A percentile compares a stretch with the other conserved stretches of the same genome.
phyloP scores from a whole-genome alignment of 1,284 basidiomycete genomes.

The Papiliotrema nemorosa region DNA sequence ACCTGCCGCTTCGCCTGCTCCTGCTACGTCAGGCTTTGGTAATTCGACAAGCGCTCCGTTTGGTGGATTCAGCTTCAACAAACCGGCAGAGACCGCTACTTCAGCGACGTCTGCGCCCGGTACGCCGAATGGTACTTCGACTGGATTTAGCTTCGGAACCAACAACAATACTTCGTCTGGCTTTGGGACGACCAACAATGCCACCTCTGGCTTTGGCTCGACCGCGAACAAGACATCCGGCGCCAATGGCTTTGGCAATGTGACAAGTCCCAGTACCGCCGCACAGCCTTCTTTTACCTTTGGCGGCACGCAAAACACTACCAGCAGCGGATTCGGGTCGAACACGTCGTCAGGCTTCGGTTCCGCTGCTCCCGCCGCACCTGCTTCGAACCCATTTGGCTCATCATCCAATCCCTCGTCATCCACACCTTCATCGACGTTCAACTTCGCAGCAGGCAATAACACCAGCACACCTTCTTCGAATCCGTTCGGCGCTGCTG shows the following conservation, averaged over 20 bases:
- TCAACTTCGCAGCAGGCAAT: slow-evolving; percentile 1
- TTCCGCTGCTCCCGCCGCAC: not conserved
- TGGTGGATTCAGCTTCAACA: slow-evolving; percentile 20
- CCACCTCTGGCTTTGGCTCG: slow-evolving; percentile 8
- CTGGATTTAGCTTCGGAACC: slow-evolving; percentile 10
- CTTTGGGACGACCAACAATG: not conserved
- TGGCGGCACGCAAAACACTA: not conserved
- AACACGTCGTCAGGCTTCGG: not conserved
- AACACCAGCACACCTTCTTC: not conserved
- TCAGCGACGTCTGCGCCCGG: not conserved
- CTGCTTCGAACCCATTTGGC: slow-evolving; percentile 2
- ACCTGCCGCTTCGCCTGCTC: not conserved
- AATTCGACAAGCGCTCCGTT: not conserved
- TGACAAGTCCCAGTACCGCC: not conserved
- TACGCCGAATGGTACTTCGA: not conserved
- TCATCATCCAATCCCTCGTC: slow-evolving; percentile 4
- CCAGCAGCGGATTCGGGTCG: slow-evolving; percentile 8
- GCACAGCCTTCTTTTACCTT: slow-evolving; percentile 2
- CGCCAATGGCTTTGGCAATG: not conserved
- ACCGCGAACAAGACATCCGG: slow-evolving; percentile 4
- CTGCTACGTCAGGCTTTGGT: not conserved
- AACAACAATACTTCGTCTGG: not conserved
- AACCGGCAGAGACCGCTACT: slow-evolving; percentile 9
- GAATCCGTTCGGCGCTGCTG: not conserved
- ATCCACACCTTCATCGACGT: not conserved